phyloP scores from a whole-genome alignment of 1,284 basidiomycete species.

The Ganoderma boninense region DNA sequence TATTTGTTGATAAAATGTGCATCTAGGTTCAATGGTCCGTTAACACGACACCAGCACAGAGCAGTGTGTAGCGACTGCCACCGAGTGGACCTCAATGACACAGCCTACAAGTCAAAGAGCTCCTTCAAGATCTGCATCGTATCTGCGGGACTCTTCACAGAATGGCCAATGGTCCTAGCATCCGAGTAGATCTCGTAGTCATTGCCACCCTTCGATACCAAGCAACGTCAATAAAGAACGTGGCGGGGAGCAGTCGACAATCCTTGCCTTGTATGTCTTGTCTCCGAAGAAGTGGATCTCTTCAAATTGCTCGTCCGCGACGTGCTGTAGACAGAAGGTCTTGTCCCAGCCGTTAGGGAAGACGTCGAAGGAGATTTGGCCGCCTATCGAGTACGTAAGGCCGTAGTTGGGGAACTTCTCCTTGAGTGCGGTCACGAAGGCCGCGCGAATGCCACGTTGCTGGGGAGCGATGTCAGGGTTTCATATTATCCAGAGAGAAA shows the following conservation, averaged over 20 bases:
- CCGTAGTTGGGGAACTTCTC: slow-evolving; percentile 88
- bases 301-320: slow-evolving; percentile 87
- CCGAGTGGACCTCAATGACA: background rate
- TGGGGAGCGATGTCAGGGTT: slow-evolving; percentile 29
- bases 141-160: slow-evolving; percentile 81
- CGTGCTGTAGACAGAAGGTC: slow-evolving; percentile 88
- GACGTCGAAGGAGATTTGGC: slow-evolving; percentile 96
- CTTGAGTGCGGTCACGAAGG: slow-evolving; percentile 82
- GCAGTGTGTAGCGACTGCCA: background rate
- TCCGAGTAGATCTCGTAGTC: slow-evolving; percentile 95
- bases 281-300: slow-evolving; percentile 99
- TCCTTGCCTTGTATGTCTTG: slow-evolving; percentile 79
- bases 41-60: background rate
- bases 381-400: slow-evolving; percentile 94
- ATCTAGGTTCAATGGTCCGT: background rate
- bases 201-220: slow-evolving; percentile 82
- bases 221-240: background rate
- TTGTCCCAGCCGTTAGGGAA: slow-evolving; percentile 98
- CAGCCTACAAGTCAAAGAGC: slow-evolving; percentile 62
- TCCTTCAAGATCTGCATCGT: slow-evolving; percentile 79
- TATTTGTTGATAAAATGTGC: background rate
- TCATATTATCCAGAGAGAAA: background rate
- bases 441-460: slow-evolving; percentile 74
- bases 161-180: slow-evolving; percentile 87
- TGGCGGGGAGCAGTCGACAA: background rate